A percentile compares a stretch with the other conserved stretches of the same genome.
These are phyloP conservation scores for Cordia subcordata DNA, from an alignment of 257 asterid genomes.

Conservation along the genomic window DNA sequence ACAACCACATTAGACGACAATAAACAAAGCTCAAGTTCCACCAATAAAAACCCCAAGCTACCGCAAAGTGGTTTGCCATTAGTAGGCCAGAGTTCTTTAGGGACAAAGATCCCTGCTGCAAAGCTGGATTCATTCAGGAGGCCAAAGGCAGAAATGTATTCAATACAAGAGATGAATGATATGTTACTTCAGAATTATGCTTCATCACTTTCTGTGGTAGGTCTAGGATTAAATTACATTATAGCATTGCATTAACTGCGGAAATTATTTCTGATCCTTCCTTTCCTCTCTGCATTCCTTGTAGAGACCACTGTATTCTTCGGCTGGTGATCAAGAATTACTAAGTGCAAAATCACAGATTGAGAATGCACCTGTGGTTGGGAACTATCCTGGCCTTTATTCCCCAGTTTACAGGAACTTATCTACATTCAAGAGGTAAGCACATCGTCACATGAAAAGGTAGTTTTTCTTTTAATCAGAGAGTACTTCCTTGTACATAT, in stretches of 20 bases:
- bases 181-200: constrained; percentile 39
- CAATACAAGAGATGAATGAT: constrained; percentile 51
- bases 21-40: background rate
- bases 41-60: constrained; percentile 10
- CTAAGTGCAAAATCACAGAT: constrained; percentile 39
- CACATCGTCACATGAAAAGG: background rate
- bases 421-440: constrained; percentile 49
- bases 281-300: background rate
- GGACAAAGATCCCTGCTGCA: constrained; percentile 9
- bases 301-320: constrained; percentile 50
- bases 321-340: constrained; percentile 47
- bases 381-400: constrained; percentile 29
- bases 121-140: constrained; percentile 29
- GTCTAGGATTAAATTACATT: background rate
- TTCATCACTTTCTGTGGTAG: constrained; percentile 41
- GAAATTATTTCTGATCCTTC: background rate
- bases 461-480: background rate
- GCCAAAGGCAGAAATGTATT: constrained; percentile 32
- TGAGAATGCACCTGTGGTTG: constrained; percentile 25
- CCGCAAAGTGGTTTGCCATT: constrained; percentile 9
- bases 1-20: constrained; percentile 4
- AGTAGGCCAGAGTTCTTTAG: constrained; percentile 15
- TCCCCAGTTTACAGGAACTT: constrained; percentile 59
- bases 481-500: too few relatives aligned
- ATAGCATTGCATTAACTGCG: background rate